Conservation (phyloP, 2,329 filamentous ascomycete species). For the Diaporthe vaccinii region DNA sequence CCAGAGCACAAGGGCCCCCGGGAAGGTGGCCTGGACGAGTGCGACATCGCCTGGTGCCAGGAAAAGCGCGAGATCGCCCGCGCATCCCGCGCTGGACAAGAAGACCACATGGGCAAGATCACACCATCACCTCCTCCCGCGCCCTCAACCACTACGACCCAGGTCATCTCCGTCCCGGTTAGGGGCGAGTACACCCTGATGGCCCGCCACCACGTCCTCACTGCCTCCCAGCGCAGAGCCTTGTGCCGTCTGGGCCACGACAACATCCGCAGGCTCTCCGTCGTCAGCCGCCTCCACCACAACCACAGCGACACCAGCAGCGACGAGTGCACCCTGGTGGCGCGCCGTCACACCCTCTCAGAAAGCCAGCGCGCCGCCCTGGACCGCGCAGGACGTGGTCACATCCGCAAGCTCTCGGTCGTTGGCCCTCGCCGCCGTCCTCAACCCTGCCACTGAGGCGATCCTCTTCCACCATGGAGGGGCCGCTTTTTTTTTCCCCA, state of each 20-base stretch:
- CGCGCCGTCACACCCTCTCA: background rate
- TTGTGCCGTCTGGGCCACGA: accelerated
- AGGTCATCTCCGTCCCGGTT: background rate
- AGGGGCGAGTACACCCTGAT: background rate
- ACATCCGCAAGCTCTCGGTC: background rate
- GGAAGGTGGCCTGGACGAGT: too few relatives aligned
- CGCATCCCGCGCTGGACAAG: background rate
- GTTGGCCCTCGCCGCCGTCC: background rate
- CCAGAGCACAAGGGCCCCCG: background rate
- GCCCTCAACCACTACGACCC: background rate
- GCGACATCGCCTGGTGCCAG: background rate
- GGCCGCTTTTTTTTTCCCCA: background rate
- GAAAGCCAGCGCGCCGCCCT: background rate
- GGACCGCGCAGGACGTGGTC: accelerated
- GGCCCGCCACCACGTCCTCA: background rate
- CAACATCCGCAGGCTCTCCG: background rate
- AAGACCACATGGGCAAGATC: background rate
- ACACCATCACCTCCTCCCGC: background rate
- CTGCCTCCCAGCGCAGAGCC: background rate
- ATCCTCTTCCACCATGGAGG: too few relatives aligned
- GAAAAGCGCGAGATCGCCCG: background rate
- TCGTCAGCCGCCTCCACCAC: background rate
- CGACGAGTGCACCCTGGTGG: background rate
- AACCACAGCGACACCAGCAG: background rate
- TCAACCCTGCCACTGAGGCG: background rate